Evolutionary conservation across 2,329 filamentous ascomycete genomes (phyloP).

Genomic region (Fonsecaea monophora): DNA sequence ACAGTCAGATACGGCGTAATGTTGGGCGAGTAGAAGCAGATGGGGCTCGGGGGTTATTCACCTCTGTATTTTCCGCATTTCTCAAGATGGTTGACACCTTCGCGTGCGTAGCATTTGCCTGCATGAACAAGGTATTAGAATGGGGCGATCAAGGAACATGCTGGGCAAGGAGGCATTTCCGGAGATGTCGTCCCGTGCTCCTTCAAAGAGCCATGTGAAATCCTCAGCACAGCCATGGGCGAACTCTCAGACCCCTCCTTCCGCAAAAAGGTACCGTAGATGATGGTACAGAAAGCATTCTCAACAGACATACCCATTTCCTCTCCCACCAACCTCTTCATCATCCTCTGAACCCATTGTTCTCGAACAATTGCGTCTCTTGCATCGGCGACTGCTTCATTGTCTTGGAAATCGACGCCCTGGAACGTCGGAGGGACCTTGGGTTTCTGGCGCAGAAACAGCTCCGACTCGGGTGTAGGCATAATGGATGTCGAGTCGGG

Average conservation of each 20-base stretch:
- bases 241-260: not conserved
- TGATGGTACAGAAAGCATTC: not conserved
- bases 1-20: not conserved
- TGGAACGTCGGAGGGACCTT: slow-evolving; percentile 70
- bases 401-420: slow-evolving; percentile 71
- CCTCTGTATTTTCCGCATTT: slow-evolving; percentile 71
- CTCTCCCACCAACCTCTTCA: slow-evolving; percentile 69
- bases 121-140: slow-evolving; percentile 49
- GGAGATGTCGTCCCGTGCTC: no score
- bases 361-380: slow-evolving; percentile 71
- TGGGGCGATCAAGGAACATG: not conserved
- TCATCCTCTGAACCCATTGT: slow-evolving; percentile 74
- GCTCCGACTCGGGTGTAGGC: slow-evolving; percentile 69
- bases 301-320: slow-evolving; percentile 65
- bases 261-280: no score
- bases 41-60: slow-evolving; percentile 44
- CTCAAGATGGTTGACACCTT: slow-evolving; percentile 72
- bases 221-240: not conserved
- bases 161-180: not conserved
- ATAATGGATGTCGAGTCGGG: slow-evolving; percentile 50
- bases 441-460: slow-evolving; percentile 70
- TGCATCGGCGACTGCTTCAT: slow-evolving; percentile 66
- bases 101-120: slow-evolving; percentile 68
- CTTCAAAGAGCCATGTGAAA: not conserved
- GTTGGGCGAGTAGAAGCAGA: not conserved